Percentiles rank a stretch among this genome's conserved stretches.
These are phyloP conservation scores for Boletus barrowsii DNA, from an alignment of 768 basidiomycete species.

Conservation along the genomic window DNA sequence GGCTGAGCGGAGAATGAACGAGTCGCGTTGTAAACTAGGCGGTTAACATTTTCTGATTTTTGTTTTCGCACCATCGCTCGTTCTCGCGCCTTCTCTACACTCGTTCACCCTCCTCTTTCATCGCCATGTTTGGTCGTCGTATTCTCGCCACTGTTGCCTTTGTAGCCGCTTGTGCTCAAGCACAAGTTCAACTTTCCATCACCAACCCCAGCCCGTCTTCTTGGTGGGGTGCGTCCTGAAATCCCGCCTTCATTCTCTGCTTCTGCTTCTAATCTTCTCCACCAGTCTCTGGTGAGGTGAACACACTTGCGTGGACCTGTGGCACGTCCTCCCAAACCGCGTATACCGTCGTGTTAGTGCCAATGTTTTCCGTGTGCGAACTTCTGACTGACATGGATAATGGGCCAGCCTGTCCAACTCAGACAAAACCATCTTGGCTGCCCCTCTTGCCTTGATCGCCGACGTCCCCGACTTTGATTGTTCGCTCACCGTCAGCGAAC, in stretches of 20 bases:
- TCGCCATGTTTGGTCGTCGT: slow-evolving; percentile 33
- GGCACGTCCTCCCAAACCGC: slow-evolving; percentile 32
- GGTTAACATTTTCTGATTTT: slow-evolving; percentile 7
- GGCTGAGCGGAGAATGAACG: slow-evolving; percentile 27
- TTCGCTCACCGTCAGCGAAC: slow-evolving; percentile 47
- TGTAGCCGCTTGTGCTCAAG: slow-evolving; percentile 33
- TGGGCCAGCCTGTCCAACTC: slow-evolving; percentile 43
- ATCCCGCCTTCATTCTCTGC: not conserved
- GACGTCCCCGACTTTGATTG: slow-evolving; percentile 56
- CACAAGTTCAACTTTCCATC: slow-evolving; percentile 46
- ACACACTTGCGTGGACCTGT: slow-evolving; percentile 62
- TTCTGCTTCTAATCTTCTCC: not conserved
- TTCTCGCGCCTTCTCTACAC: slow-evolving; percentile 16
- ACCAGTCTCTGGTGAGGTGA: slow-evolving; percentile 54
- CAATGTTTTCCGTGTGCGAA: slow-evolving; percentile 6
- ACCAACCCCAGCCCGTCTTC: slow-evolving; percentile 40
- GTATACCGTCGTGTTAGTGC: slow-evolving; percentile 47
- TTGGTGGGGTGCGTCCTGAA: slow-evolving; percentile 59
- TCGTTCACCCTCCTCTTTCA: slow-evolving; percentile 7
- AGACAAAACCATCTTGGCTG: slow-evolving; percentile 36
- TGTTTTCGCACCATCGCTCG: slow-evolving; percentile 21
- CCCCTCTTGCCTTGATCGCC: slow-evolving; percentile 43
- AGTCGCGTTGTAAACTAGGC: not conserved
- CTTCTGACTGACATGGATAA: slow-evolving; percentile 3
- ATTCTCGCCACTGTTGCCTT: slow-evolving; percentile 39